Percentiles rank a stretch among this genome's conserved stretches.
Conservation (phyloP, 768 basidiomycete species). For the Pilatotrama ljubarskyi region DNA sequence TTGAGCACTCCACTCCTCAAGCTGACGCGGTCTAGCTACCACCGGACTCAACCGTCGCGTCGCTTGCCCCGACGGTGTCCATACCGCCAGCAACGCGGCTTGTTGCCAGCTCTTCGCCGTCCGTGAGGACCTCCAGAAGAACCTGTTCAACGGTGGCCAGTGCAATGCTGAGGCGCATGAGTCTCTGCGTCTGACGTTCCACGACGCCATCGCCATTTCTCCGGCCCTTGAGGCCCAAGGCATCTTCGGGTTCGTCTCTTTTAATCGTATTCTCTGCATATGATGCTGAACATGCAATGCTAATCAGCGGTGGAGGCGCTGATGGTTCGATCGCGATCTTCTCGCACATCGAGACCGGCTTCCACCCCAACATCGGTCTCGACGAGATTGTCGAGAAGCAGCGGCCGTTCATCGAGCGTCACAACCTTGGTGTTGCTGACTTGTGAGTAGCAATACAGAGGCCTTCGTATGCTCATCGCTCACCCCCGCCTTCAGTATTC, state of each 20-base stretch:
- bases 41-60: conserved; percentile 21
- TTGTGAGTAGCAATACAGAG: not conserved
- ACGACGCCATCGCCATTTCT: conserved; percentile 26
- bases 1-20: not conserved
- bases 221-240: conserved; percentile 11
- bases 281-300: not conserved
- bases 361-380: conserved; percentile 39
- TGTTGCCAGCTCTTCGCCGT: conserved; percentile 35
- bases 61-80: conserved; percentile 32
- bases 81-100: conserved; percentile 30
- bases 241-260: not conserved
- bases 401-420: conserved; percentile 10
- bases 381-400: conserved; percentile 22
- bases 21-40: not conserved
- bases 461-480: not conserved
- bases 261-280: no score
- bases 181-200: conserved; percentile 29
- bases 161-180: conserved; percentile 35
- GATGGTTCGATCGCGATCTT: conserved; percentile 54
- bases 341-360: conserved; percentile 40
- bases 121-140: conserved; percentile 31
- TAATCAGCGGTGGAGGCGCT: conserved; percentile 30
- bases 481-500: not conserved
- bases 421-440: conserved; percentile 14
- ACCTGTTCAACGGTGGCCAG: conserved; percentile 30